Conservation (phyloP, 1,139 yeast genomes). For the Blastobotrys capitulatus region DNA sequence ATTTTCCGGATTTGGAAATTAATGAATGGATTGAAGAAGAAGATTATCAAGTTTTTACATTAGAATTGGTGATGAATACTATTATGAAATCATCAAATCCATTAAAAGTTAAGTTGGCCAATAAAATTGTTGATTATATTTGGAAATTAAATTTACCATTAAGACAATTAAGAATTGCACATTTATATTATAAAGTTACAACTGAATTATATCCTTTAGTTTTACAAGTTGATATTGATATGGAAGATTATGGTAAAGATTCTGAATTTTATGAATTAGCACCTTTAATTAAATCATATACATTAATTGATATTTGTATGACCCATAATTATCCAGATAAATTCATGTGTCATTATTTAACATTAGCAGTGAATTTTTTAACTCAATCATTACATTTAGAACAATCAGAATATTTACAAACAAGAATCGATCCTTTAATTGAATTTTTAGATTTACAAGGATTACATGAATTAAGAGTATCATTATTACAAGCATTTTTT, state of each 20-base stretch:
- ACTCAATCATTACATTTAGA: conserved; percentile 11
- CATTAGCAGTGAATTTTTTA: conserved; percentile 11
- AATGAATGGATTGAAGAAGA: neutral
- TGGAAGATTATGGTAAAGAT: neutral
- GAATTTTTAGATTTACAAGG: conserved; percentile 21
- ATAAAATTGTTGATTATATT: neutral
- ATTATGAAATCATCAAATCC: conserved; percentile 10
- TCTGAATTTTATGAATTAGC: neutral
- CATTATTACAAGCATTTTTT: conserved; percentile 9
- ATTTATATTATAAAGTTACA: conserved; percentile 5
- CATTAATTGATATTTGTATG: conserved; percentile 13
- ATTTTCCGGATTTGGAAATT: conserved; percentile 1
- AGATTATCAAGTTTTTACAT: neutral
- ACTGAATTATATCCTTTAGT: conserved; percentile 1
- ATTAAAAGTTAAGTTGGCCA: neutral
- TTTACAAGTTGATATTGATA: neutral
- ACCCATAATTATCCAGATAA: conserved; percentile 13
- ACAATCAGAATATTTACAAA: conserved; percentile 8
- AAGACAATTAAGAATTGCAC: conserved; percentile 6
- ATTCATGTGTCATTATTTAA: conserved; percentile 13
- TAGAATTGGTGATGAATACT: conserved; percentile 8
- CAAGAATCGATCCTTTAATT: conserved; percentile 13
- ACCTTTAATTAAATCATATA: conserved; percentile 12
- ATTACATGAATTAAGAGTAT: conserved; percentile 19
- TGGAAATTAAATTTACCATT: conserved; percentile 6